Evolutionary conservation across 2,329 filamentous ascomycete genomes (phyloP).

Genomic region (Monilinia fructigena): DNA sequence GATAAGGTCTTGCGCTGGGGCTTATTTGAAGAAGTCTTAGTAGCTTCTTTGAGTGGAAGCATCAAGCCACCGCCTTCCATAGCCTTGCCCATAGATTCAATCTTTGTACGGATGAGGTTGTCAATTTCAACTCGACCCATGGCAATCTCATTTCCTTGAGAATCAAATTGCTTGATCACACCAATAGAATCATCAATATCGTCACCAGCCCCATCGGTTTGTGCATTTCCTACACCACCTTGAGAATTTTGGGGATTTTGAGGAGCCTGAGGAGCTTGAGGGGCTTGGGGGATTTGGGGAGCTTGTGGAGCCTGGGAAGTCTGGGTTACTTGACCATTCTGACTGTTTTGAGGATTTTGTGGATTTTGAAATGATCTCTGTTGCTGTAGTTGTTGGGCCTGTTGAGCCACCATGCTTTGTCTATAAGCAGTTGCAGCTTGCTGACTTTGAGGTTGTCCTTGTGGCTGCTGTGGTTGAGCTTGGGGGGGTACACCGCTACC

Average conservation of each 20-base stretch:
- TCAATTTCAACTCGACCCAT: constrained; percentile 65
- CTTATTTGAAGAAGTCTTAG: constrained; percentile 35
- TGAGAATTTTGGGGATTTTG: constrained; percentile 34
- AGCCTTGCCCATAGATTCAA: constrained; percentile 62
- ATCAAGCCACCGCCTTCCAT: constrained; percentile 77
- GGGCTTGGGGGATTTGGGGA: neutral
- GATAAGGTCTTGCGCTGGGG: constrained; percentile 39
- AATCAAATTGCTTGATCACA: constrained; percentile 56
- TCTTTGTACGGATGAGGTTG: constrained; percentile 64
- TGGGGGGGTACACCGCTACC: neutral
- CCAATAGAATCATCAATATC: constrained; percentile 54
- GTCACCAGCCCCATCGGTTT: constrained; percentile 73
- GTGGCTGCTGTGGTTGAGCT: constrained; percentile 8
- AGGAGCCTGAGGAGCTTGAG: constrained; percentile 30
- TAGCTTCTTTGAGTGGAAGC: constrained; percentile 57
- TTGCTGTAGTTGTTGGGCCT: constrained; percentile 21
- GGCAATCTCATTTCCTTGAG: constrained; percentile 53
- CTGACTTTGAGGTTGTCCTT: constrained; percentile 13
- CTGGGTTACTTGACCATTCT: constrained; percentile 41
- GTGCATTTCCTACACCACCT: constrained; percentile 52
- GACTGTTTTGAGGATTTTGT: constrained; percentile 27
- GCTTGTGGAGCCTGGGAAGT: constrained; percentile 24
- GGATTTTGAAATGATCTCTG: constrained; percentile 34
- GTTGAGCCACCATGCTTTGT: constrained; percentile 13
- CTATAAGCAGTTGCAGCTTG: constrained; percentile 19